phyloP scores from a whole-genome alignment of 257 asterid species.

The Gentiana dahurica region DNA sequence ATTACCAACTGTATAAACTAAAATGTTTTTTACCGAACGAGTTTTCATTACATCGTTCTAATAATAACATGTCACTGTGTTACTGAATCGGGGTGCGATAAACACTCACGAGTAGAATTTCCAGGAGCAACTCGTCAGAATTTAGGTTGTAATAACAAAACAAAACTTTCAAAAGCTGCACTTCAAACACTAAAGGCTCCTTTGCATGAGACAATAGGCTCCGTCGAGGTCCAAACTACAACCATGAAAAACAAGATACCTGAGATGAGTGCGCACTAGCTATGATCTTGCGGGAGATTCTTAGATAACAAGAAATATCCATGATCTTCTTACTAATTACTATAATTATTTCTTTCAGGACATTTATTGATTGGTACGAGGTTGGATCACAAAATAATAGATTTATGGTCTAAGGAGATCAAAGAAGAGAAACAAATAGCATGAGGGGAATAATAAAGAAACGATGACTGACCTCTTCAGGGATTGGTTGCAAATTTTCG shows the following conservation, averaged over 20 bases:
- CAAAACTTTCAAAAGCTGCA: conserved; percentile 75
- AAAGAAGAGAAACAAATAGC: not conserved
- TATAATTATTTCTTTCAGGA: not conserved
- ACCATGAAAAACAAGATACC: not conserved
- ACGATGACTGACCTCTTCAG: conserved; percentile 52
- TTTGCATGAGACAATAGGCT: conserved; percentile 82
- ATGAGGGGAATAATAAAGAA: too few species aligned
- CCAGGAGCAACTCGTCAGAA: too few species aligned
- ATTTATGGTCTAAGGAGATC: not conserved
- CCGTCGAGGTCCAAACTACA: conserved; percentile 95
- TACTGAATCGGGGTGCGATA: too few species aligned
- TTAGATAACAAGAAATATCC: not conserved
- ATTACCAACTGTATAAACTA: too few species aligned
- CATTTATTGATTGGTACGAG: not conserved
- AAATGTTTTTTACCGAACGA: too few species aligned
- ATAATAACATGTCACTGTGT: too few species aligned
- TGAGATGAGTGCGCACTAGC: not conserved
- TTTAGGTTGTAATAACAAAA: conserved; percentile 9
- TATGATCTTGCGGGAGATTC: too few species aligned
- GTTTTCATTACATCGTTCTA: too few species aligned
- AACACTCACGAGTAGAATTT: too few species aligned
- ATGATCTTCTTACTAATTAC: not conserved
- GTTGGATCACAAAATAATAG: too few species aligned
- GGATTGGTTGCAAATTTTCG: conserved; percentile 59
- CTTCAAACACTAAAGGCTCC: conserved; percentile 81